Evolutionary conservation across 176 grass and related monocot species (phyloP).

Genomic region (Melocanna baccifera): DNA sequence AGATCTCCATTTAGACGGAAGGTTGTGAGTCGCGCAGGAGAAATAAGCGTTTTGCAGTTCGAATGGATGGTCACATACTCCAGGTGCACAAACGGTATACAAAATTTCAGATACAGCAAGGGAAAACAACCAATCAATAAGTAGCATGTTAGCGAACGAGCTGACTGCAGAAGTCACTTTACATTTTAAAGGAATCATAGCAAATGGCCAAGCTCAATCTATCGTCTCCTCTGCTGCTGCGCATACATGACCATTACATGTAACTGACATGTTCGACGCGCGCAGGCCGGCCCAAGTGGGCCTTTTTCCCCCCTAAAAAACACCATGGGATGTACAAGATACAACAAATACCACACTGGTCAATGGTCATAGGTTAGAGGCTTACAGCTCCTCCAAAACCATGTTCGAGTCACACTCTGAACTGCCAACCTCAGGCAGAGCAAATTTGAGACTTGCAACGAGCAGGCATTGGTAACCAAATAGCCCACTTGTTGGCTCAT

Average conservation of each 20-base stretch:
- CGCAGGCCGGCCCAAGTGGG: neutral
- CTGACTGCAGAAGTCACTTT: neutral
- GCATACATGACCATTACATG: neutral
- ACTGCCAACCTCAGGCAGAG: neutral
- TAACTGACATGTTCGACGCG: neutral
- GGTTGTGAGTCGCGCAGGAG: neutral
- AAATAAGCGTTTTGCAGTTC: neutral
- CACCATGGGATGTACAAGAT: slow-evolving; percentile 19
- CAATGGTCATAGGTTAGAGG: neutral
- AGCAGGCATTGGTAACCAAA: slow-evolving; percentile 5
- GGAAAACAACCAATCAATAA: neutral
- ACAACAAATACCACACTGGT: neutral
- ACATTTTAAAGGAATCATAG: neutral
- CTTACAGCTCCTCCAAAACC: neutral
- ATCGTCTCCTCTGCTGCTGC: neutral
- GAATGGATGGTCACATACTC: neutral
- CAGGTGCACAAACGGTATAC: neutral
- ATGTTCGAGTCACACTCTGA: neutral
- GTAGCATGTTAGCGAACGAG: neutral
- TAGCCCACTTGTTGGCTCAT: neutral
- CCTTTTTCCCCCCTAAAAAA: neutral
- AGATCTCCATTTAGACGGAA: neutral
- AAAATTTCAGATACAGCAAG: neutral
- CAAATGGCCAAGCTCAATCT: neutral
- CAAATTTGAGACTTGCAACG: neutral